phyloP scores from a whole-genome alignment of 225 moss, liverwort and hornwort genomes.

The Ulota crispa region DNA sequence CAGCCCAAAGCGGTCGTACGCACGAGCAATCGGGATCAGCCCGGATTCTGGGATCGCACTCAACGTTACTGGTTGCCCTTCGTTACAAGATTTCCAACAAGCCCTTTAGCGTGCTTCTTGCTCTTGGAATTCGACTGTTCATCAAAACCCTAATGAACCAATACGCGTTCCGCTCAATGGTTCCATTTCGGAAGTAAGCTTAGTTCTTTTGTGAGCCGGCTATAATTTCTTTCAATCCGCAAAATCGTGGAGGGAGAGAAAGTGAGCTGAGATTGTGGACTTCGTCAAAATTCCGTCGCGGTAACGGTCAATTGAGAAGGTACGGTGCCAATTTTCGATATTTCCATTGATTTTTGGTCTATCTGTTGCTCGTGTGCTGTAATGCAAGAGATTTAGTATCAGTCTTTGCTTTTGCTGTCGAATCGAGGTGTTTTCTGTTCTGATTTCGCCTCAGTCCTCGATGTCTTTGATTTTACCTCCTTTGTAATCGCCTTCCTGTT shows the following conservation, averaged over 20 bases:
- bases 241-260: not conserved
- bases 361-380: not conserved
- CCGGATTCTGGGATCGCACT: not conserved
- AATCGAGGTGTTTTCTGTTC: not conserved
- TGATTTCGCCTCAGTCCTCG: slow-evolving; percentile 8
- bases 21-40: not conserved
- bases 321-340: not conserved
- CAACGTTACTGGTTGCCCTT: not conserved
- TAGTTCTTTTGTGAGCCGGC: not conserved
- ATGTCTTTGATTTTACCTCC: not conserved
- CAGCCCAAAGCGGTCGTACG: slow-evolving; percentile 6
- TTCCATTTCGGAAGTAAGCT: not conserved
- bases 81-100: slow-evolving; percentile 9
- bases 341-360: not conserved
- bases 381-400: not conserved
- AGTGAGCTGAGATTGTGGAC: slow-evolving; percentile 8
- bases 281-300: not conserved
- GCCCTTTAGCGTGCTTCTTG: not conserved
- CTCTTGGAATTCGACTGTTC: not conserved
- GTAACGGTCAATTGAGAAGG: slow-evolving; percentile 4
- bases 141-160: slow-evolving; percentile 33
- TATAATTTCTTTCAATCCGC: not conserved
- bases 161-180: not conserved
- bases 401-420: not conserved
- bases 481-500: not conserved